Base-by-base conservation (phyloP, 169 alveolate genomes). In the Eimeria necatrix region DNA sequence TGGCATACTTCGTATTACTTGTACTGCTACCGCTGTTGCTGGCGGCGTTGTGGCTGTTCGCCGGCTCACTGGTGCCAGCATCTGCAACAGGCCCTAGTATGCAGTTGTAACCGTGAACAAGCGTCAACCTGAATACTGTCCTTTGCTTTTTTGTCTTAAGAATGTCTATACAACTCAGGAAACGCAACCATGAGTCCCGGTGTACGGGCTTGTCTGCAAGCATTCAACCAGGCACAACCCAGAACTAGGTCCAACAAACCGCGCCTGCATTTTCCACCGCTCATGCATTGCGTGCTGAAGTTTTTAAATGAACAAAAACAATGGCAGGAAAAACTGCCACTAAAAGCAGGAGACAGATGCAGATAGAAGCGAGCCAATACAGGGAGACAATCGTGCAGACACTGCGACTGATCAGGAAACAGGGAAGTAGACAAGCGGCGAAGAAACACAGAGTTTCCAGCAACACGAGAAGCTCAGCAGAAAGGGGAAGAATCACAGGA, bases 151-250 rank as follows among this genome's bases (percentile, higher is more conserved):
- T 96, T n/a, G 95, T 91, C 48, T 91, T 95, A 73, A 98, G 96
- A 73, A 96, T 52, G 85, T 95, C 95, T 18, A 98, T 93, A 14
- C 98, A 98, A 74, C 95, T 59, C 83, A 97, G 86, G 91, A 97
- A 96, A 24, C 99, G 96, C 41, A 96, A 98, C 99, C 99, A 98
- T 93, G 88, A 97, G 95, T 98, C 99, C 91, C 95, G 81, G 95
- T 97, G 97, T 18, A 98, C 95, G 9, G 99, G 99, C 68, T 98
- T 95, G 81, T 98, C 98, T 24, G 84, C 64, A 9, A 73, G 32
- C 80, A 51, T 74, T 56, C 73, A 53, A 24, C 48, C 73, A 83
- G 41, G 10, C 12, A 4, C 87, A 49, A 26, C 41, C 41, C 87
- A 78, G 87, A 14, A 52, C 10, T 4, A 32, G 60, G 26, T 46